These are phyloP conservation scores for Colletotrichum sp. DNA, from an alignment of 2,329 filamentous ascomycete species.

Conservation along the genomic window DNA sequence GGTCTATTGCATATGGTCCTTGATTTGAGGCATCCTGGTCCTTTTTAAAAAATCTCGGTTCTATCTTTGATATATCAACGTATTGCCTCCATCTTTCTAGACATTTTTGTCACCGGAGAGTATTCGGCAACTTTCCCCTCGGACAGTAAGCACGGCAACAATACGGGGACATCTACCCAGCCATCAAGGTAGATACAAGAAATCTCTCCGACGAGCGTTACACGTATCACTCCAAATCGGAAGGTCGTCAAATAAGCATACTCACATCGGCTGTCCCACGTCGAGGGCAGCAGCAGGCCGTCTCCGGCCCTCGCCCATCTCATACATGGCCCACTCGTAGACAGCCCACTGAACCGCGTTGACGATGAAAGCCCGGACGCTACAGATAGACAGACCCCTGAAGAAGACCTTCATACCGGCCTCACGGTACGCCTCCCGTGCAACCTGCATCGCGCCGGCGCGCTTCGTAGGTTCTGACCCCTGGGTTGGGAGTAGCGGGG, in stretches of 20 bases:
- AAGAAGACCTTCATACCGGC: slow-evolving; percentile 72
- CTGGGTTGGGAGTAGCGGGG: slow-evolving; percentile 35
- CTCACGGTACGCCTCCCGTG: slow-evolving; percentile 67
- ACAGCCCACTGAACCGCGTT: slow-evolving; percentile 94
- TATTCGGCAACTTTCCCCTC: slow-evolving; percentile 14
- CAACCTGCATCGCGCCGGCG: slow-evolving; percentile 65
- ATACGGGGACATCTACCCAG: neutral
- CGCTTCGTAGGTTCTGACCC: slow-evolving; percentile 29
- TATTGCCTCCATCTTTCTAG: neutral
- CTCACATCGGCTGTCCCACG: slow-evolving; percentile 15
- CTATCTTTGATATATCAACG: neutral
- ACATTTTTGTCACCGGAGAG: neutral
- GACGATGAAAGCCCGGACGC: slow-evolving; percentile 84
- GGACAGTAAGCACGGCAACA: neutral
- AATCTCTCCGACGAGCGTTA: neutral
- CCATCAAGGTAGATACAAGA: neutral
- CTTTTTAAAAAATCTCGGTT: neutral
- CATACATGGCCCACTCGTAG: slow-evolving; percentile 86
- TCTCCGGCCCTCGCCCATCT: slow-evolving; percentile 46
- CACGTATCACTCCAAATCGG: neutral
- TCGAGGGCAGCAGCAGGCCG: slow-evolving; percentile 7
- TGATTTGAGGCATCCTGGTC: too few relatives aligned
- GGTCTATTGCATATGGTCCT: neutral
- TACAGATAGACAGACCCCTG: slow-evolving; percentile 79
- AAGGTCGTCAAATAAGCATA: neutral